These are phyloP conservation scores for Leptographium lundbergii DNA, from an alignment of 2,329 filamentous ascomycete genomes.

Conservation along the genomic window DNA sequence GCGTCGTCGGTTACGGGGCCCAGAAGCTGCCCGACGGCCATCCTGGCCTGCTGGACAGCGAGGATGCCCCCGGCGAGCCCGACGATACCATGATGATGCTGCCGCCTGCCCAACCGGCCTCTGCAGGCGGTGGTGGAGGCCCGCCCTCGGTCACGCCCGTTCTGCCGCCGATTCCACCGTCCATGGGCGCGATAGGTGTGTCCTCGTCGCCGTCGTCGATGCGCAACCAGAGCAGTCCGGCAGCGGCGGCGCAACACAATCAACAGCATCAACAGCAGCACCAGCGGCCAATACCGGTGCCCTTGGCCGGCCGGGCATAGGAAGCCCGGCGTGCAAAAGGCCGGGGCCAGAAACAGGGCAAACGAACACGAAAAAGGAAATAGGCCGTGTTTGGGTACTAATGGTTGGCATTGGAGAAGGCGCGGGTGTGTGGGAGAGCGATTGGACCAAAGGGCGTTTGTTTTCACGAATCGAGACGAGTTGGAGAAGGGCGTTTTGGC, in stretches of 20 bases:
- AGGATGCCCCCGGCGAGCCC: conserved; percentile 46
- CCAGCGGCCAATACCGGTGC: neutral
- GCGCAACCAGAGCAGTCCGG: neutral
- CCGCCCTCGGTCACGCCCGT: conserved; percentile 3
- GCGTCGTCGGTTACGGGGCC: conserved; percentile 41
- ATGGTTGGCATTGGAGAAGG: neutral
- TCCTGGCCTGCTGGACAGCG: conserved; percentile 31
- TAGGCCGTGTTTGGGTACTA: neutral
- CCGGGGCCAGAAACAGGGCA: neutral
- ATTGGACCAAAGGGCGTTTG: neutral
- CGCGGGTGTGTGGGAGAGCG: neutral
- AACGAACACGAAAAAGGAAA: neutral
- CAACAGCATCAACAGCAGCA: neutral
- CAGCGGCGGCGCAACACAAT: neutral
- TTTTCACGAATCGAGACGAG: neutral
- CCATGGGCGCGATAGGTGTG: neutral
- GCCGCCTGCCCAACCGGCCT: conserved; percentile 6
- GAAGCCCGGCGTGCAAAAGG: neutral
- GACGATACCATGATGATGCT: conserved; percentile 29
- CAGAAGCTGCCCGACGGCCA: conserved; percentile 41
- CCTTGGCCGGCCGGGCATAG: neutral
- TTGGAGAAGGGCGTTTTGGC: neutral
- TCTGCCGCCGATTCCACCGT: conserved; percentile 1
- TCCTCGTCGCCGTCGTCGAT: neutral
- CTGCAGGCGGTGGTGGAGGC: neutral